phyloP scores from a whole-genome alignment of 441 rosid genomes.

The Populus tomentosa region DNA sequence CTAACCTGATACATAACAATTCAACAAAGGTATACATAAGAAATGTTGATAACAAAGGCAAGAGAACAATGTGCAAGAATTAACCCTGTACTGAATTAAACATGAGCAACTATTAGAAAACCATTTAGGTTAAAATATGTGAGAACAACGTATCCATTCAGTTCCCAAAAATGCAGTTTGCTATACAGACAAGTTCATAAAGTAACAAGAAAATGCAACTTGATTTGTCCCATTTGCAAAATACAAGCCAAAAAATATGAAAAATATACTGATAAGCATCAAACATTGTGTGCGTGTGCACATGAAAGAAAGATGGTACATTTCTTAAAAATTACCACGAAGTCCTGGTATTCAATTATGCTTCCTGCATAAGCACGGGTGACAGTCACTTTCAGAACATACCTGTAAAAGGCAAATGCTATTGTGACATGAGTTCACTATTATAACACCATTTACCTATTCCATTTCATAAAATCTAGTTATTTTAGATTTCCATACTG shows the following conservation, averaged over 20 bases:
- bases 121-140: not conserved
- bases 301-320: not conserved
- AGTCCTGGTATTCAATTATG: slow-evolving; percentile 84
- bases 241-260: not conserved
- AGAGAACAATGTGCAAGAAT: not conserved
- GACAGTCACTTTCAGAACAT: slow-evolving; percentile 87
- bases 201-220: not conserved
- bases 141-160: not conserved
- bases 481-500: not conserved
- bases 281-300: not conserved
- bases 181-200: not conserved
- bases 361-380: slow-evolving; percentile 81
- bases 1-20: slow-evolving; percentile 53
- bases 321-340: slow-evolving; percentile 50
- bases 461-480: not conserved
- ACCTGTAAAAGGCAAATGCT: slow-evolving; percentile 40
- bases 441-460: not conserved
- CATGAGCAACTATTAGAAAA: not conserved
- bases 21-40: slow-evolving; percentile 11
- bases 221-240: not conserved
- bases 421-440: not conserved
- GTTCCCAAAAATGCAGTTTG: not conserved
- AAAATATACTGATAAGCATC: not conserved
- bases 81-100: not conserved
- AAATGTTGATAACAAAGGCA: not conserved